phyloP scores from a whole-genome alignment of 2,329 filamentous ascomycete genomes.

The Spiromastix sp. region DNA sequence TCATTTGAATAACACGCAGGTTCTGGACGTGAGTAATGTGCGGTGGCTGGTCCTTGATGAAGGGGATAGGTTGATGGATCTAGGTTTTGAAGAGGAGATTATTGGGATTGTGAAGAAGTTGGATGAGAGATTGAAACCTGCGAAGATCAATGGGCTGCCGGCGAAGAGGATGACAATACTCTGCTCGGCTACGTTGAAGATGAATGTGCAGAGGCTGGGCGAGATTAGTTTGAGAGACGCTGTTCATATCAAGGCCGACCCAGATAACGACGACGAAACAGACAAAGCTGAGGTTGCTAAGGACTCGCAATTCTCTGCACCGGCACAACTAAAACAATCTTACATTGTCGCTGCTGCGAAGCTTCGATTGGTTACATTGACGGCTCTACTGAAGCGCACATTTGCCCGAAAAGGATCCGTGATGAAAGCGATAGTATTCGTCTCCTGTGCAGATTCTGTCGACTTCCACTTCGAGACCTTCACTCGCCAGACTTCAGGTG shows the following conservation, averaged over 20 bases:
- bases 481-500: constrained; percentile 30
- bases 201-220: constrained; percentile 86
- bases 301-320: constrained; percentile 61
- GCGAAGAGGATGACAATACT: constrained; percentile 74
- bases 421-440: constrained; percentile 95
- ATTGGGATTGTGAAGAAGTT: constrained; percentile 76
- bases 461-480: constrained; percentile 92
- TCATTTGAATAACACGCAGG: constrained; percentile 86
- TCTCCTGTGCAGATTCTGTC: constrained; percentile 92
- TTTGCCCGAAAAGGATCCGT: constrained; percentile 83
- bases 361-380: constrained; percentile 76
- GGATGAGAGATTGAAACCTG: constrained; percentile 53
- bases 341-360: constrained; percentile 84
- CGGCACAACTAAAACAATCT: constrained; percentile 86
- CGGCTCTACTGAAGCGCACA: constrained; percentile 71
- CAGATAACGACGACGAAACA: constrained; percentile 42
- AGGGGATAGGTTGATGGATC: constrained; percentile 94
- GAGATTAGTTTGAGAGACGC: constrained; percentile 94
- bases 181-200: constrained; percentile 96
- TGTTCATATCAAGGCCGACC: constrained; percentile 67
- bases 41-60: constrained; percentile 93
- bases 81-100: constrained; percentile 92
- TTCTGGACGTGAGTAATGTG: constrained; percentile 75
- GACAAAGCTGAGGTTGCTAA: constrained; percentile 39
- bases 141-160: constrained; percentile 54